These are phyloP conservation scores for Apostasia ramifera DNA, from an alignment of 106 monocot species.

Conservation along the genomic window DNA sequence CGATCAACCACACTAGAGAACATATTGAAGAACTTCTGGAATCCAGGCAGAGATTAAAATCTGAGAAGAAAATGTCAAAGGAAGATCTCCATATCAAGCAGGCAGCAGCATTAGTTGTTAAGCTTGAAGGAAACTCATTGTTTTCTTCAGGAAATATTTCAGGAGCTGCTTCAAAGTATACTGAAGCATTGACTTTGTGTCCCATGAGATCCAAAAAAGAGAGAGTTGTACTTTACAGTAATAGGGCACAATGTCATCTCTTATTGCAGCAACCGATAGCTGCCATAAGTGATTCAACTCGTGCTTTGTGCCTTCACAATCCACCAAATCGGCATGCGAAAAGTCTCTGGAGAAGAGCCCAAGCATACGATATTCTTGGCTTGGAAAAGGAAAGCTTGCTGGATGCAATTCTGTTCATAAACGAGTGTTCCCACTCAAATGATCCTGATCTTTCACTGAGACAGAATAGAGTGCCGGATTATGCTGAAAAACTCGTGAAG, in stretches of 20 bases:
- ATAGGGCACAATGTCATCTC: constrained; percentile 91
- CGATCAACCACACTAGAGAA: constrained; percentile 34
- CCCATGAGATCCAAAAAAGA: constrained; percentile 87
- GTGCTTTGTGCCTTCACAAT: constrained; percentile 79
- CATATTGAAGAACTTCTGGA: constrained; percentile 46
- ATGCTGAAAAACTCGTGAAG: constrained; percentile 88
- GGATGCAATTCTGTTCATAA: constrained; percentile 84
- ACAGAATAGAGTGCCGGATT: constrained; percentile 91
- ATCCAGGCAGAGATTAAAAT: constrained; percentile 53
- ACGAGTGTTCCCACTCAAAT: constrained; percentile 76
- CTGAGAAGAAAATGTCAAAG: constrained; percentile 77
- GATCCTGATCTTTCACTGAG: constrained; percentile 66
- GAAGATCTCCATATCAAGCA: constrained; percentile 88
- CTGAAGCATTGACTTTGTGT: constrained; percentile 87
- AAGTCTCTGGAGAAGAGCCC: constrained; percentile 90
- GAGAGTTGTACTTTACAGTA: constrained; percentile 83
- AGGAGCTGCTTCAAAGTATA: constrained; percentile 74
- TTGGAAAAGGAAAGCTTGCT: constrained; percentile 83
- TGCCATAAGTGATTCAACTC: constrained; percentile 89
- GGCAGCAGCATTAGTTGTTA: constrained; percentile 75
- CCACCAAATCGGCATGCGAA: constrained; percentile 81
- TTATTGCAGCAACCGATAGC: constrained; percentile 79
- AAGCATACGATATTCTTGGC: constrained; percentile 89
- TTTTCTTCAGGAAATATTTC: constrained; percentile 80
- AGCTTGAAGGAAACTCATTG: constrained; percentile 84